Evolutionary conservation across 768 basidiomycete genomes (phyloP), one percentile per base, ranked within the genome.

Genomic region (Russula griseocarnosa): DNA sequence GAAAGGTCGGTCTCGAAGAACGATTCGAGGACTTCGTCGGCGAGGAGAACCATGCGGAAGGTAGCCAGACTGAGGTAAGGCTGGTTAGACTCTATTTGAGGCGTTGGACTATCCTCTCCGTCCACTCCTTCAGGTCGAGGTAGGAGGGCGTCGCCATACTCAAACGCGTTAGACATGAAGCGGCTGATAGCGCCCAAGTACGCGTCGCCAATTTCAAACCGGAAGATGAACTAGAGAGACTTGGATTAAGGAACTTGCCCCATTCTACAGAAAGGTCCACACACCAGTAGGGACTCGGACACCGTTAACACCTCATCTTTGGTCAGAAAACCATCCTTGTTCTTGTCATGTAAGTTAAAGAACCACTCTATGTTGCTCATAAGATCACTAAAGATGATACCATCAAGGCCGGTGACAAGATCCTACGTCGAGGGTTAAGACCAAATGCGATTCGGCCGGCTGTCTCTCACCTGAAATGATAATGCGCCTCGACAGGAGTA

Each of bases 331-430:
- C 96, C 95, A 72, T 99, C 97, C 69, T 93, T 93, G 74, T 99
- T 90, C 76, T 95, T 95, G 76, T 95, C 94, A 66, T 96, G 92
- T 55, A 98, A 74, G 69, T 88, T 90, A 77, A 98, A 98, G 77
- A 98, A 96, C 96, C 96, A 99, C 73, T 97, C 92, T 70, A 98
- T 96, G 69, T 92, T 96, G 62, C 94, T 92, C 97, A 98, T 98
- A 68, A 99, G 77, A 74, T 98, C 97, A 67, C 92, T 95, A 77
- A 92, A 90, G 84, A 98, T 91, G 51, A 97, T 90, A 2, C 88
- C 88, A 69, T 97, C 88, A 55, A 98, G 78, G 1, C 97, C 96
- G 32, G 79, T 82, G 11, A 98, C 87, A 14, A 98, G 78, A 72
- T 98, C 94, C 91, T 98, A 71, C 20, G 28, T 30, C 54, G 71